Conservation (phyloP, 345 rosid genomes). For the Aegle marmelos region DNA sequence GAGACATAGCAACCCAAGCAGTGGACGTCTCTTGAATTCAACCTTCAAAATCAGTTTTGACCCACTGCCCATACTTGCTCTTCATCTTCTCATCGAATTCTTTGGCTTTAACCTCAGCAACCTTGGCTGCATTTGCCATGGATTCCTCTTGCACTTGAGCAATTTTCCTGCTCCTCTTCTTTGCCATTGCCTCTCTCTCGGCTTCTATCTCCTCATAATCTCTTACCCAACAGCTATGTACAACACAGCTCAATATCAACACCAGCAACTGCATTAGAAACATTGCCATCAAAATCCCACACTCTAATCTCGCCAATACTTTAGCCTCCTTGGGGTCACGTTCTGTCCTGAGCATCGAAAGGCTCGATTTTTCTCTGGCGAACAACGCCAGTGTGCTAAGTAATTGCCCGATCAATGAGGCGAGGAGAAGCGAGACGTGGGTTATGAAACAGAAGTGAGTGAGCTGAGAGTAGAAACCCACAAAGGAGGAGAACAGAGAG, state of each 20-base stretch:
- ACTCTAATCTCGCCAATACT: slow-evolving; percentile 58
- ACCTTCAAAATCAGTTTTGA: slow-evolving; percentile 54
- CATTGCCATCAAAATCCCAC: slow-evolving; percentile 62
- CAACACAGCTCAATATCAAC: slow-evolving; percentile 42
- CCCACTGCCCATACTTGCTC: slow-evolving; percentile 49
- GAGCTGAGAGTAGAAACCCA: slow-evolving; percentile 47
- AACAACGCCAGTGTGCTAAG: slow-evolving; percentile 39
- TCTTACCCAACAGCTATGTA: slow-evolving; percentile 50
- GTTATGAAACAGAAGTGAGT: slow-evolving; percentile 44
- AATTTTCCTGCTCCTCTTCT: slow-evolving; percentile 42
- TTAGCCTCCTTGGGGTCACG: slow-evolving; percentile 58
- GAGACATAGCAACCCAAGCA: neutral
- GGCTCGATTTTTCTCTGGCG: slow-evolving; percentile 43
- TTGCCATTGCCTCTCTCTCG: slow-evolving; percentile 38
- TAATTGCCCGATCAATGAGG: slow-evolving; percentile 43
- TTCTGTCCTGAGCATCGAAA: slow-evolving; percentile 40
- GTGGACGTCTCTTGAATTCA: slow-evolving; percentile 5
- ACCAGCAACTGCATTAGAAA: slow-evolving; percentile 39
- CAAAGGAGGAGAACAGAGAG: slow-evolving; percentile 46
- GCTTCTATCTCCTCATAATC: slow-evolving; percentile 50
- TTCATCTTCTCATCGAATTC: slow-evolving; percentile 48
- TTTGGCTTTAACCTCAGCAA: slow-evolving; percentile 34
- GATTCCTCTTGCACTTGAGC: slow-evolving; percentile 53
- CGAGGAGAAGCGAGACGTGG: slow-evolving; percentile 47
- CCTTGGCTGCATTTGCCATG: slow-evolving; percentile 38